Percentiles rank a stretch among this genome's conserved stretches.
These are phyloP conservation scores for Moesziomyces antarcticus DNA, from an alignment of 1,284 basidiomycete species.

Conservation along the genomic window DNA sequence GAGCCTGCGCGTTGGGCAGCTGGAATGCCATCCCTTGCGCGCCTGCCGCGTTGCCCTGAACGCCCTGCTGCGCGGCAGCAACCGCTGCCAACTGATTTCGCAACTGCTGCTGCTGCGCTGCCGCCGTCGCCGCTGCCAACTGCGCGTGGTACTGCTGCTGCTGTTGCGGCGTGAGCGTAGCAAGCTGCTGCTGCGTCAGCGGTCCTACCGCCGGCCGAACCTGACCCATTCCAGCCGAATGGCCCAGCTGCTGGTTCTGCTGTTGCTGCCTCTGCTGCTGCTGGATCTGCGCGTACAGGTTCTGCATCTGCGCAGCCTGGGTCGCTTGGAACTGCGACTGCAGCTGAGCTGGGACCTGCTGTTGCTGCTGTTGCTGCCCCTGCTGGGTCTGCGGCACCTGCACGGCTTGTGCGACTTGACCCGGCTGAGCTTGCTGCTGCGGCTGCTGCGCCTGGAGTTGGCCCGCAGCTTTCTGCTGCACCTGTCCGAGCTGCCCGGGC, in stretches of 20 bases:
- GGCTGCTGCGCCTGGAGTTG: constrained; percentile 6
- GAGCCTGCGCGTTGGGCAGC: constrained; percentile 32
- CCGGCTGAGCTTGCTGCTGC: constrained; percentile 14
- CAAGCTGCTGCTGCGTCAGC: constrained; percentile 33
- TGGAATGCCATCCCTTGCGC: constrained; percentile 17
- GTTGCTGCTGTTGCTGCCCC: constrained; percentile 20
- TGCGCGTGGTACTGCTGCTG: constrained; percentile 49
- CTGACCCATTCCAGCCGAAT: constrained; percentile 24
- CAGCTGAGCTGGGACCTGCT: constrained; percentile 30
- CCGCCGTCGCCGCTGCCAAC: constrained; percentile 38
- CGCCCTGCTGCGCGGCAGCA: constrained; percentile 29
- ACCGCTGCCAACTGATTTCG: constrained; percentile 46
- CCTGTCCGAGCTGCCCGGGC: constrained; percentile 10
- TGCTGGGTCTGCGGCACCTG: constrained; percentile 16
- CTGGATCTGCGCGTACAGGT: constrained; percentile 45
- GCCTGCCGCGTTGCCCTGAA: constrained; percentile 1
- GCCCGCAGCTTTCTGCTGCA: constrained; percentile 18
- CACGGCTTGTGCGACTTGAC: too few species aligned
- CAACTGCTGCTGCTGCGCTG: constrained; percentile 44
- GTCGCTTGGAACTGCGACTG: constrained; percentile 33
- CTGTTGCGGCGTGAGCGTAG: constrained; percentile 33
- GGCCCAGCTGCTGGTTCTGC: constrained; percentile 23
- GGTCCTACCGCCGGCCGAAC: constrained; percentile 32
- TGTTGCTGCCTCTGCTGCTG: constrained; percentile 43
- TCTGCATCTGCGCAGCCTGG: constrained; percentile 47